These are phyloP conservation scores for Fusarium ambrosium DNA, from an alignment of 2,329 filamentous ascomycete species.

Conservation along the genomic window DNA sequence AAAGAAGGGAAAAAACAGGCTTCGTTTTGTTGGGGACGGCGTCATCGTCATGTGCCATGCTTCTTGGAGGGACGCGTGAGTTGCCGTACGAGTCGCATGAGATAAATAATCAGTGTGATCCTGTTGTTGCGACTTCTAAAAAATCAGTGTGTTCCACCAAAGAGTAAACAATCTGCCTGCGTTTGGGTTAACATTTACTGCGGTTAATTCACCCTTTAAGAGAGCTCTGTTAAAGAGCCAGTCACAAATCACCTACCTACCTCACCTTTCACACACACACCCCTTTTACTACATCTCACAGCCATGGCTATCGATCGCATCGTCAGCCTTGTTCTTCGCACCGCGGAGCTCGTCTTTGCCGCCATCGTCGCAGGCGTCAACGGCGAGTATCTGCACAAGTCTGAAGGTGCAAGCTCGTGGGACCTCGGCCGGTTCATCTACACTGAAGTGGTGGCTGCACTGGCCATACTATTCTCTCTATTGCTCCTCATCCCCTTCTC, in stretches of 20 bases:
- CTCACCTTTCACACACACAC: background rate
- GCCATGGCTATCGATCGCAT: constrained; percentile 57
- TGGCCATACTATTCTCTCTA: constrained; percentile 77
- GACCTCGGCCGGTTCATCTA: constrained; percentile 78
- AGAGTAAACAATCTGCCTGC: constrained; percentile 3
- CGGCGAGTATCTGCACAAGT: constrained; percentile 72
- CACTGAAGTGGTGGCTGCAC: constrained; percentile 76
- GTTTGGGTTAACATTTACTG: background rate
- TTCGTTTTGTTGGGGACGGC: constrained; percentile 32
- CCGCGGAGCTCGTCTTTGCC: constrained; percentile 74
- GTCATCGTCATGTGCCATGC: constrained; percentile 42
- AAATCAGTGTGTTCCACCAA: background rate
- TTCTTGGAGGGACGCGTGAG: constrained; percentile 24
- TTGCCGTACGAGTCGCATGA: constrained; percentile 3
- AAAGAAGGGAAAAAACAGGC: constrained; percentile 35
- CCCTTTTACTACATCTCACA: background rate
- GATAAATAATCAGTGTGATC: constrained; percentile 42
- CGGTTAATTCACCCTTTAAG: background rate
- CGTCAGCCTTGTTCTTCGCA: constrained; percentile 55
- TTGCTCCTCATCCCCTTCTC: constrained; percentile 81
- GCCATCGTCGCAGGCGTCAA: constrained; percentile 79
- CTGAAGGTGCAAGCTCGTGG: constrained; percentile 62
- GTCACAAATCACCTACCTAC: background rate
- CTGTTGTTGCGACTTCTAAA: background rate
- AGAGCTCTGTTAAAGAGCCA: constrained; percentile 2